Base-by-base conservation (phyloP, 257 asterid species). In the Solanum pimpinellifolium region DNA sequence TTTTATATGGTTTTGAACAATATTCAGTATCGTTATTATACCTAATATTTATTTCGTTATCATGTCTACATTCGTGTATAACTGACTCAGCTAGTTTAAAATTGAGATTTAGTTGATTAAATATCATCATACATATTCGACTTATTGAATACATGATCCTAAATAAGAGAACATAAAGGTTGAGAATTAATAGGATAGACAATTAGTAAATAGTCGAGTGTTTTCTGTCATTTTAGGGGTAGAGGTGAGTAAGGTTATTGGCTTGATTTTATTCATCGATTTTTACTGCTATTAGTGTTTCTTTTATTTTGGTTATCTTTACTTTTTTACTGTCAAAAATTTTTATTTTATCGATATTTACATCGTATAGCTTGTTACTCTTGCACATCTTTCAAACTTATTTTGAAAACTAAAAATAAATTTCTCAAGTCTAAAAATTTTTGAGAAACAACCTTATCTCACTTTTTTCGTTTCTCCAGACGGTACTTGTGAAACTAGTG, bases 11-110 rank as follows among this genome's bases (percentile, higher is more conserved):
- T 9, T 7, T 70, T 29, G 12, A 5, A 29, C 2, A 69, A 27
- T 13, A 0, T 68, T 68, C 1, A 18, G 1, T 18, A 1, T 0
- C 0, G 3, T 2, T 27, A 13, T 2, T 68, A 29, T 44, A 35
- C 16, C 27, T 11, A 33, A 72, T 72, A 35, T 72, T 0, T 7
- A 35, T 72, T 72, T 72, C 18, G 27, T 72, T 72, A 72, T 18
- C 44, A 72, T 18, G 23, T 33, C 1, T 16, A 7, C 15, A 37
- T 77, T 77, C 5, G 2, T 2, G 27, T 37, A 5, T 52, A 77
- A 14, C 1, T 44, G 1, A 42, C 15, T 14, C 3, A 25, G 9
- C 4, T 42, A 46, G 6, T 78, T 78, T 14, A 37, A 46, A 1
- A 78, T 78, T 78, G 39, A 78, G 15, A 74, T 11, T 7, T 35